A percentile compares a stretch with the other conserved stretches of the same genome.
These are phyloP conservation scores for Serendipita vermifera DNA, from an alignment of 768 basidiomycete genomes.

Conservation along the genomic window DNA sequence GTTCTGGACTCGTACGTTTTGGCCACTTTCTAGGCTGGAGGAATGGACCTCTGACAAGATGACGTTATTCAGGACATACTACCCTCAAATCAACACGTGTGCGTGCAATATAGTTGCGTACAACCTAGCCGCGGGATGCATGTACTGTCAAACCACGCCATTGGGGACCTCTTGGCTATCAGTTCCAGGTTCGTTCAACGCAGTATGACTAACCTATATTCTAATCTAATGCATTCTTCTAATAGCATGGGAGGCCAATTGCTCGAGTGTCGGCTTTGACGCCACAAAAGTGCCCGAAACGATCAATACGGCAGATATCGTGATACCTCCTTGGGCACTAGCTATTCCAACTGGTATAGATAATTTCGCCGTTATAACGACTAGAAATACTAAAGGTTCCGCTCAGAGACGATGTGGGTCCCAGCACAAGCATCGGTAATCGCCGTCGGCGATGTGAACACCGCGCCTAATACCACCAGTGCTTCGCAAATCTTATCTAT, in stretches of 20 bases:
- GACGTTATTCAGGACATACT: not conserved
- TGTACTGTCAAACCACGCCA: not conserved
- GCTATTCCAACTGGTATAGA: not conserved
- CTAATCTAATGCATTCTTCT: not conserved
- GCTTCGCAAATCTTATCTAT: too few species aligned
- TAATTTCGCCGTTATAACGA: too few species aligned
- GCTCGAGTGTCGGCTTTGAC: not conserved
- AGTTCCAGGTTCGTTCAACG: not conserved
- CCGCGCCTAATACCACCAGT: too few species aligned
- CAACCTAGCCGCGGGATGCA: not conserved
- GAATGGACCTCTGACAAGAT: not conserved
- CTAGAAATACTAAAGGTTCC: too few species aligned
- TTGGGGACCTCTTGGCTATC: not conserved
- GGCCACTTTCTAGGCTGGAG: too few species aligned
- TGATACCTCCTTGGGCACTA: not conserved
- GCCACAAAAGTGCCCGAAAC: not conserved
- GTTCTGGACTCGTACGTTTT: not conserved
- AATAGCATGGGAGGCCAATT: slow-evolving; percentile 5
- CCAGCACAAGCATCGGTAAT: not conserved
- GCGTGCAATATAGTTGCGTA: slow-evolving; percentile 6
- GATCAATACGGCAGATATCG: not conserved
- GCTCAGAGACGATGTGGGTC: not conserved
- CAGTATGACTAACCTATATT: not conserved
- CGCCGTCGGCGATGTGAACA: too few species aligned
- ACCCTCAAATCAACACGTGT: not conserved